These are phyloP conservation scores for Malus asiatica DNA, from an alignment of 306 rosid genomes.

Conservation along the genomic window DNA sequence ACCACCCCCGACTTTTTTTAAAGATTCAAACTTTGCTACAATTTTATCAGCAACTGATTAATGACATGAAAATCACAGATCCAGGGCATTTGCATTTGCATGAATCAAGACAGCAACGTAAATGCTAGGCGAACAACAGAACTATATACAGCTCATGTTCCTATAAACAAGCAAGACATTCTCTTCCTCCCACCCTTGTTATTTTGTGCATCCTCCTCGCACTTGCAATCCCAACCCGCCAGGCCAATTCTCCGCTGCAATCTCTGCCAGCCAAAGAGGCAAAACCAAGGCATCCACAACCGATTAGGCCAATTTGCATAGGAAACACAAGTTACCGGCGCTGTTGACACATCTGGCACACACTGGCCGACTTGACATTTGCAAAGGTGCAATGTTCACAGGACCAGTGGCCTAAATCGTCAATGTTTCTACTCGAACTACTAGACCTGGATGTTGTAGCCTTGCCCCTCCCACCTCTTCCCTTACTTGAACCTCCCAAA, in stretches of 20 bases:
- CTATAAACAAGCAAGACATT: background rate
- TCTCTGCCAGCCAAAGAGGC: constrained; percentile 5
- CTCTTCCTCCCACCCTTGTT: constrained; percentile 3
- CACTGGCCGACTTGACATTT: constrained; percentile 22
- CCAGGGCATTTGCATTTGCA: constrained; percentile 11
- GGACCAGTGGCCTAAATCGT: constrained; percentile 39
- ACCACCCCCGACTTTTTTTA: background rate
- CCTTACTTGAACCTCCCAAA: constrained; percentile 31
- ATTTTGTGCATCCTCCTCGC: background rate
- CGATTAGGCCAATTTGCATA: constrained; percentile 3
- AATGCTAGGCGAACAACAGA: constrained; percentile 1
- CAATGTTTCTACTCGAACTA: constrained; percentile 30
- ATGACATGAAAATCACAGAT: constrained; percentile 3
- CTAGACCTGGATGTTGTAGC: constrained; percentile 29
- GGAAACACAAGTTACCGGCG: constrained; percentile 19
- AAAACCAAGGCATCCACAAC: constrained; percentile 3
- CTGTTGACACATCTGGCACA: constrained; percentile 42
- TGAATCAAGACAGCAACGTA: constrained; percentile 14
- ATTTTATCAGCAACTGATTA: background rate
- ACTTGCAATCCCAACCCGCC: background rate
- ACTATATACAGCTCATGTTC: constrained; percentile 28
- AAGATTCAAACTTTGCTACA: constrained; percentile 14
- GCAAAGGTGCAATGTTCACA: constrained; percentile 49
- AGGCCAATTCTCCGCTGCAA: background rate
- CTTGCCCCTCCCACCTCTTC: constrained; percentile 41